Conservation (phyloP, 148 eudicot genomes). For the Persicaria maculosa region DNA sequence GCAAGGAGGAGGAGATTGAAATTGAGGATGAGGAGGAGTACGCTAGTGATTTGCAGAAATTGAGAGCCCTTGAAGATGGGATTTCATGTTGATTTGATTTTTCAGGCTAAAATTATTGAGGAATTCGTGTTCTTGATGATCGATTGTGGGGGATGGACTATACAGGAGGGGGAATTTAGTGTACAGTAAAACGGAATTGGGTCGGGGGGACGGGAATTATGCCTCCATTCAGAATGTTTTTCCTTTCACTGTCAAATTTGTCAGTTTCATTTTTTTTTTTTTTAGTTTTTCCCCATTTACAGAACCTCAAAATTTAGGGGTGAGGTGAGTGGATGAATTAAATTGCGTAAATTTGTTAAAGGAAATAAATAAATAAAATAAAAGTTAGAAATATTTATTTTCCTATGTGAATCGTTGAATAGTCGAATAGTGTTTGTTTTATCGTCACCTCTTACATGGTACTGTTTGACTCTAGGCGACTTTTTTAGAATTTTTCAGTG, state of each 20-base stretch:
- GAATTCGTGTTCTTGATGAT: neutral
- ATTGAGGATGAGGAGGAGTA: slow-evolving; percentile 2
- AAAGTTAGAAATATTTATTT: neutral
- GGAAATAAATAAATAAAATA: neutral
- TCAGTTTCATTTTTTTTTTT: neutral
- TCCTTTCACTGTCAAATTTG: neutral
- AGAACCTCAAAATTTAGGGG: neutral
- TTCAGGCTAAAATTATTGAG: neutral
- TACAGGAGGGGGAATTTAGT: neutral
- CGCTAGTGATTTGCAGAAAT: slow-evolving; percentile 1
- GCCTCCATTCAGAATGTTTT: neutral
- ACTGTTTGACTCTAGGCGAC: too few relatives aligned
- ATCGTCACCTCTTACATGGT: too few relatives aligned
- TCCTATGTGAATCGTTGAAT: too few relatives aligned
- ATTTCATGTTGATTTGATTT: neutral
- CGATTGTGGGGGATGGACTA: neutral
- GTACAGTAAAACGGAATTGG: neutral
- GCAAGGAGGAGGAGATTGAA: slow-evolving; percentile 22
- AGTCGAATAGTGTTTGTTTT: too few relatives aligned
- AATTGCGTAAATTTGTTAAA: neutral
- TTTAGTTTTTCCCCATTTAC: neutral
- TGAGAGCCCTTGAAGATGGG: slow-evolving; percentile 12
- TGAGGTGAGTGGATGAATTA: neutral
- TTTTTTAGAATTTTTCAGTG: too few relatives aligned
- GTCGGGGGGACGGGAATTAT: neutral